Conservation (phyloP, 192 early-diverging fungal genomes). For the Dissophora ornata region DNA sequence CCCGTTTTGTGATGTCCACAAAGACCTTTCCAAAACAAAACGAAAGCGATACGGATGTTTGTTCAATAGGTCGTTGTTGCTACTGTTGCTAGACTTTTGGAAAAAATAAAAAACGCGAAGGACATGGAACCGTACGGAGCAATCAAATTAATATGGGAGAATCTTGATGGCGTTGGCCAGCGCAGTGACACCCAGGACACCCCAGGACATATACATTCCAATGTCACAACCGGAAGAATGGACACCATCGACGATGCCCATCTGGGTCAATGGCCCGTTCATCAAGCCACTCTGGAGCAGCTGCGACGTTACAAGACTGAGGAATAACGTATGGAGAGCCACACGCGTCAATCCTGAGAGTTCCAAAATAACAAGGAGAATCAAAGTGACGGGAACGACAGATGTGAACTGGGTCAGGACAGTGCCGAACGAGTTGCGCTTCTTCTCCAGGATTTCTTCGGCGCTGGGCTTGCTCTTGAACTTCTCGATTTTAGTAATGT, state of each 20-base stretch:
- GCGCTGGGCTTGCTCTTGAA: conserved; percentile 17
- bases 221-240: conserved; percentile 32
- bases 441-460: conserved; percentile 16
- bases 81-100: too few relatives aligned
- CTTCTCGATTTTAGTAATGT: conserved; percentile 23
- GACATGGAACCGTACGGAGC: too few relatives aligned
- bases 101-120: too few relatives aligned
- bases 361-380: conserved; percentile 30
- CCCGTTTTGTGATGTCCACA: too few relatives aligned
- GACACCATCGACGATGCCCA: conserved; percentile 40
- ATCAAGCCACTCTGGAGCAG: conserved; percentile 31
- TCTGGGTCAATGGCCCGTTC: conserved; percentile 4
- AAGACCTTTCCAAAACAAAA: too few relatives aligned
- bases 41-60: too few relatives aligned
- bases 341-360: conserved; percentile 16
- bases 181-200: conserved; percentile 17
- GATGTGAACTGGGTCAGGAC: conserved; percentile 35
- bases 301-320: conserved; percentile 20
- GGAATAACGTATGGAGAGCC: conserved; percentile 28
- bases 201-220: conserved; percentile 32
- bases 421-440: conserved; percentile 25
- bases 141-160: not conserved
- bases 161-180: conserved; percentile 25
- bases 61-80: too few relatives aligned
- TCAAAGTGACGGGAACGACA: conserved; percentile 20